Evolutionary conservation across 1,284 basidiomycete genomes (phyloP).

Genomic region (Ustilago xerochloae): DNA sequence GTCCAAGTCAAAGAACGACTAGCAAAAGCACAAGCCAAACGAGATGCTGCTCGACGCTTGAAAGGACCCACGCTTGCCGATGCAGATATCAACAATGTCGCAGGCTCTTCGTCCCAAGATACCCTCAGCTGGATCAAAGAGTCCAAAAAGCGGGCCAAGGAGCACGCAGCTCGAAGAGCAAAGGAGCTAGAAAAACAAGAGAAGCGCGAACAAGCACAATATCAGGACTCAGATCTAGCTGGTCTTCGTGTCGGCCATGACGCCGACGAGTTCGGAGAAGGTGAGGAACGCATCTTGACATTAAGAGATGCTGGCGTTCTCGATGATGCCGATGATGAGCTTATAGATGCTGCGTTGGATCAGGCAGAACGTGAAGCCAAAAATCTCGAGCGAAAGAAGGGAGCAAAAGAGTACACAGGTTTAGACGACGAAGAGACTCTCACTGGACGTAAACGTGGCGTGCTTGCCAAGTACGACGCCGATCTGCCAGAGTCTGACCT

Average conservation of each 20-base stretch:
- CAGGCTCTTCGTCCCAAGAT: slow-evolving; percentile 68
- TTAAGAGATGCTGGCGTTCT: slow-evolving; percentile 94
- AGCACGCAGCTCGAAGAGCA: slow-evolving; percentile 81
- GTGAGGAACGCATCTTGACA: slow-evolving; percentile 93
- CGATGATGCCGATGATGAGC: slow-evolving; percentile 95
- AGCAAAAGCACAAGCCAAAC: slow-evolving; percentile 77
- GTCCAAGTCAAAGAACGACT: slow-evolving; percentile 71
- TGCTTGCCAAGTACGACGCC: slow-evolving; percentile 94
- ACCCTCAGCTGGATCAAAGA: slow-evolving; percentile 88
- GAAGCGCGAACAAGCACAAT: slow-evolving; percentile 77
- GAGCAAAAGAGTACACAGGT: slow-evolving; percentile 89
- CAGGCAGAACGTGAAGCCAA: slow-evolving; percentile 83
- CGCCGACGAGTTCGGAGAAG: slow-evolving; percentile 81
- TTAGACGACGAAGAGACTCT: slow-evolving; percentile 88
- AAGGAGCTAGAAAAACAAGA: slow-evolving; percentile 80
- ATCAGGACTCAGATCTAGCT: slow-evolving; percentile 76
- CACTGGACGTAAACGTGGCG: slow-evolving; percentile 80
- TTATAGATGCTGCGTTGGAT: slow-evolving; percentile 92
- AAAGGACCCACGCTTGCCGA: slow-evolving; percentile 90
- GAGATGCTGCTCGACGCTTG: slow-evolving; percentile 87
- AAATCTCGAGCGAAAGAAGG: slow-evolving; percentile 85
- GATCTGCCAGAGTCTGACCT: slow-evolving; percentile 76
- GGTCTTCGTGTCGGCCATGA: slow-evolving; percentile 96
- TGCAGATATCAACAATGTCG: slow-evolving; percentile 59
- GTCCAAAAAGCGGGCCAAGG: slow-evolving; percentile 86